These are phyloP conservation scores for Aspergillus sp. DNA, from an alignment of 2,329 filamentous ascomycete genomes.

Conservation along the genomic window DNA sequence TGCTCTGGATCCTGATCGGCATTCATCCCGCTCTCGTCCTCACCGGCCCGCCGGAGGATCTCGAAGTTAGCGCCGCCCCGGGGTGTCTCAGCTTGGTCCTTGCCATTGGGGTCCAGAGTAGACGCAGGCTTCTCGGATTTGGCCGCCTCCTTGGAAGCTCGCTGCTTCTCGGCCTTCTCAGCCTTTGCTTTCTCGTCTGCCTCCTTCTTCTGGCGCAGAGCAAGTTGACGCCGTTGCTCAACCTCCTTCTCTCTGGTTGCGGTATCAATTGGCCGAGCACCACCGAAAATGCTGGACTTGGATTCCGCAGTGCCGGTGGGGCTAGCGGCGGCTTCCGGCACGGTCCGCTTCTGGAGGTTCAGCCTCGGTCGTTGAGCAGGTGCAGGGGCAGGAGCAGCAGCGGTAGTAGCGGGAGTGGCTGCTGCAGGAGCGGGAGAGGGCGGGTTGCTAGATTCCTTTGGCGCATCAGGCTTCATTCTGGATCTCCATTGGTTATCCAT, in stretches of 20 bases:
- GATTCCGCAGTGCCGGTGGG: conserved; percentile 56
- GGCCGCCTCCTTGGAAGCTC: conserved; percentile 43
- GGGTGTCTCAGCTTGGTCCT: conserved; percentile 41
- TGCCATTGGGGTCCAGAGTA: conserved; percentile 39
- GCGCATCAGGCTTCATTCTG: conserved; percentile 81
- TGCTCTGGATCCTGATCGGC: conserved; percentile 54
- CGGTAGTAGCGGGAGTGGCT: conserved; percentile 43
- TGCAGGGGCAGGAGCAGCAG: conserved; percentile 60
- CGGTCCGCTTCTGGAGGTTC: conserved; percentile 87
- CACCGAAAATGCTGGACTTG: conserved; percentile 92
- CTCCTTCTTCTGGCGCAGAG: conserved; percentile 78
- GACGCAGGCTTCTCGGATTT: conserved; percentile 33
- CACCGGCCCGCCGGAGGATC: conserved; percentile 53
- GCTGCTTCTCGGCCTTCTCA: conserved; percentile 64
- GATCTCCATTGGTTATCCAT: conserved; percentile 90
- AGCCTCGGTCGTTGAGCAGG: conserved; percentile 72
- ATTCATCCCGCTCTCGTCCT: conserved; percentile 49
- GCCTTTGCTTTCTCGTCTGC: conserved; percentile 82
- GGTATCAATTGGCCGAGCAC: conserved; percentile 90
- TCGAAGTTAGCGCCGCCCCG: conserved; percentile 54
- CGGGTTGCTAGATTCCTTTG: conserved; percentile 72
- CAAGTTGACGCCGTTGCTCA: conserved; percentile 78
- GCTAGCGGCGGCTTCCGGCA: conserved; percentile 67
- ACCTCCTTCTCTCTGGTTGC: conserved; percentile 84
- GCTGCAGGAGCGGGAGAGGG: conserved; percentile 64